Percentiles rank a stretch among this genome's conserved stretches.
phyloP scores from a whole-genome alignment of 192 early-diverging fungal species.

The Chytriomyces sp. region DNA sequence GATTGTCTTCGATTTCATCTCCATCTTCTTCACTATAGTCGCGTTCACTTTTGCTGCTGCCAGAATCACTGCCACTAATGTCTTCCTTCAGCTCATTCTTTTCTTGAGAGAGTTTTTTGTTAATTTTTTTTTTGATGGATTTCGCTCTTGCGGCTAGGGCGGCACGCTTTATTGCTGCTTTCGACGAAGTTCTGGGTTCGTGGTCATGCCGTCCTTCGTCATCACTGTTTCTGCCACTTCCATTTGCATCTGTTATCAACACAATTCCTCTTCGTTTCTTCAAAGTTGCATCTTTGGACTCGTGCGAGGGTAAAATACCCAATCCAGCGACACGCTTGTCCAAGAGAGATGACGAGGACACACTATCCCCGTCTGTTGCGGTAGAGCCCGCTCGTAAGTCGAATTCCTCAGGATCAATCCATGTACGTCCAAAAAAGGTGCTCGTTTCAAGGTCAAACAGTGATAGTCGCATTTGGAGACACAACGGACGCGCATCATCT shows the following conservation, averaged over 20 bases:
- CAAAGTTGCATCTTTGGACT: no score
- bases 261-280: no score
- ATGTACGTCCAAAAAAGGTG: constrained; percentile 35
- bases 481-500: background rate
- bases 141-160: background rate
- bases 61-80: background rate
- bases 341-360: background rate
- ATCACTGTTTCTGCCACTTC: background rate
- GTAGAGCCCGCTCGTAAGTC: constrained; percentile 9
- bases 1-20: constrained; percentile 8
- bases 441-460: constrained; percentile 33
- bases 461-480: constrained; percentile 13
- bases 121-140: background rate
- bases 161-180: background rate
- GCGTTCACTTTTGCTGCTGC: background rate
- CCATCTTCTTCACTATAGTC: constrained; percentile 33
- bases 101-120: background rate
- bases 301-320: background rate
- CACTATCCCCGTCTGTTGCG: no score
- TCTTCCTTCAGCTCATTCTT: background rate
- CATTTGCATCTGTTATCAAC: no score
- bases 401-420: constrained; percentile 24
- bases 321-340: background rate
- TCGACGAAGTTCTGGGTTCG: background rate
- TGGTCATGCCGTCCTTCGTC: background rate